Evolutionary conservation across 1,139 yeast species (phyloP), one percentile per base, ranked within the genome.

Genomic region (Candida pseudoviswanathii): DNA sequence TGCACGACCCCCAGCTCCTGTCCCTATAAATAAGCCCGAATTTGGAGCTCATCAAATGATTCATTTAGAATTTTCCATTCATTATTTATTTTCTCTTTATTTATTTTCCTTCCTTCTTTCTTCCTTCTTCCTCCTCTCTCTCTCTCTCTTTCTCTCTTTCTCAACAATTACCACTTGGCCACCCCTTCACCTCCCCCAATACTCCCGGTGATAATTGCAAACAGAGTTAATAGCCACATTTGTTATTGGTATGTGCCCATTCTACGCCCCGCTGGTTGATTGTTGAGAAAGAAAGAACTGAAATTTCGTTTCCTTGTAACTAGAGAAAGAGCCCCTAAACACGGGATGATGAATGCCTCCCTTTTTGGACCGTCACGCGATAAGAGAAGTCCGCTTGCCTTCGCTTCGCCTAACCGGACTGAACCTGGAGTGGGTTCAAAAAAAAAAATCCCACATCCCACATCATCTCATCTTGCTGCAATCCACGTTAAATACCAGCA

Each of bases 121-220:
- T 47, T 48, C 46, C 44, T 46, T 53, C 45, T 64, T 58, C 54
- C 56, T 54, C 16, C 16, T 16, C 16, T 60, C 62, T 57, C 59
- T 37, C 41, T 37, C 44, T 48, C 43, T 45, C 49, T 48, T 49
- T 49, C 48, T 51, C 47, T 65, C 58, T 57, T 56, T 63, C 65
- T 62, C 63, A 64, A 63, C 65, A 57, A 57, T 60, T 58, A 55
- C 38, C 44, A 41, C 34, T 31, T 22, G 26, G 29, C 43, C 33
- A 10, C 43, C 33, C 43, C 9, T 26, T 56, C 64, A 56, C 11
- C 16, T 16, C 16, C 16, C 16, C 16, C 16, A 16, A 36, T 22
- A 55, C 55, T 56, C 62, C 64, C 59, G 55, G 53, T 52, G 53
- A 50, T 58, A 58, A 57, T 55, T 58, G 61, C 59, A 9, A 11